phyloP scores from a whole-genome alignment of 345 rosid species.

The Lepidium sativum region DNA sequence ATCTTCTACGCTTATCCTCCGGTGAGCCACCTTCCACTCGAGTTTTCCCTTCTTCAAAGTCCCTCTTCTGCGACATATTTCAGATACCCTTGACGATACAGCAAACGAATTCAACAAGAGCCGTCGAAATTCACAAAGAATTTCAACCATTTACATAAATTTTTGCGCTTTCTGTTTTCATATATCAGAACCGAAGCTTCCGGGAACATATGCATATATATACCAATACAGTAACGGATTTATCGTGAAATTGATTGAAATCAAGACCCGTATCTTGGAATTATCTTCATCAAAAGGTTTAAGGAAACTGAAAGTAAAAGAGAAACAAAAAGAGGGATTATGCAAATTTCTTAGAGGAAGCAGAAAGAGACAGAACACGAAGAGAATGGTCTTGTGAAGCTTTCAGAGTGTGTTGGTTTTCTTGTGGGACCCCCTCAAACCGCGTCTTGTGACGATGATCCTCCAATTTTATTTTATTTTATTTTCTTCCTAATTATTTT shows the following conservation, averaged over 20 bases:
- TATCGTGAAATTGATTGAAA: background rate
- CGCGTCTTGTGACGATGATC: slow-evolving; percentile 27
- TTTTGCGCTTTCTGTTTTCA: background rate
- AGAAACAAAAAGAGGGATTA: background rate
- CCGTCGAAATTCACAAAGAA: slow-evolving; percentile 15
- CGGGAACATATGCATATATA: background rate
- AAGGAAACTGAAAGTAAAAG: background rate
- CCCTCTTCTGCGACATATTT: slow-evolving; percentile 86
- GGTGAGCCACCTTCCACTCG: slow-evolving; percentile 39
- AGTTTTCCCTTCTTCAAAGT: slow-evolving; percentile 58
- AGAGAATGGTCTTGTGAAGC: slow-evolving; percentile 11
- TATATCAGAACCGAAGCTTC: background rate
- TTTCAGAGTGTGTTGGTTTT: slow-evolving; percentile 3
- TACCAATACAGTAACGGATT: slow-evolving; percentile 7
- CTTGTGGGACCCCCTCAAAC: slow-evolving; percentile 20
- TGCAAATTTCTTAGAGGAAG: background rate
- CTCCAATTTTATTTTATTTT: background rate
- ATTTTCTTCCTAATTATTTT: too few relatives aligned
- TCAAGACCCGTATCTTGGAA: slow-evolving; percentile 23
- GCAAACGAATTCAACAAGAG: slow-evolving; percentile 5
- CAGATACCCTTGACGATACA: background rate
- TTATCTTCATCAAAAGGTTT: background rate
- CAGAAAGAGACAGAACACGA: slow-evolving; percentile 18
- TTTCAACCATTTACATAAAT: slow-evolving; percentile 18
- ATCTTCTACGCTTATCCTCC: slow-evolving; percentile 69